phyloP scores from a whole-genome alignment of 768 basidiomycete species.

The Pisolithus tinctorius region DNA sequence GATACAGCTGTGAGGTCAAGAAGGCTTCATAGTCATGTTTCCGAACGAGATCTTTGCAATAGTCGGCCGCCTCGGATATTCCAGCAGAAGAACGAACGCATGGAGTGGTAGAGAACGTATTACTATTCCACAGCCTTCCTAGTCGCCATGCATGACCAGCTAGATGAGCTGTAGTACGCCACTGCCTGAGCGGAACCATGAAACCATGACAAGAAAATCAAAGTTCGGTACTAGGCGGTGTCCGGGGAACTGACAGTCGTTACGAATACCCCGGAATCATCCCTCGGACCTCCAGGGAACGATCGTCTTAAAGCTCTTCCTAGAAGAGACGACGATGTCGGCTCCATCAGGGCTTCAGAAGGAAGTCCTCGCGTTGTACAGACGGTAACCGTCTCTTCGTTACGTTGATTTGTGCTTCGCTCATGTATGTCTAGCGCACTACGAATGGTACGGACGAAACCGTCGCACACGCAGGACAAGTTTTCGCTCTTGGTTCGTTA shows the following conservation, averaged over 20 bases:
- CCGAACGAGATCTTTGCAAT: slow-evolving; percentile 66
- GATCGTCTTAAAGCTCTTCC: no score
- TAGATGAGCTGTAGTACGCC: slow-evolving; percentile 4
- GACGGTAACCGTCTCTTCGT: slow-evolving; percentile 34
- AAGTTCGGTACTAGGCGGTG: neutral
- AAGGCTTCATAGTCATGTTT: slow-evolving; percentile 82
- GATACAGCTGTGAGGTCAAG: slow-evolving; percentile 64
- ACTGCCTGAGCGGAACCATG: neutral
- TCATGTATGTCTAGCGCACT: slow-evolving; percentile 43
- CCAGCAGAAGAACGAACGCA: slow-evolving; percentile 11
- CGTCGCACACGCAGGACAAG: slow-evolving; percentile 48
- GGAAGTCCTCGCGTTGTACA: slow-evolving; percentile 47
- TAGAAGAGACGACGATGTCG: slow-evolving; percentile 28
- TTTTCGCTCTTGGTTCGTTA: slow-evolving; percentile 66
- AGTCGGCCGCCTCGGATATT: slow-evolving; percentile 40
- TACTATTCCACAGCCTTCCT: slow-evolving; percentile 1
- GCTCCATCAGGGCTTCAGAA: slow-evolving; percentile 44
- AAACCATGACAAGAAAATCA: no score
- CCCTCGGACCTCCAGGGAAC: no score
- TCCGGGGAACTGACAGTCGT: neutral
- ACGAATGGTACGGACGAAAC: slow-evolving; percentile 68
- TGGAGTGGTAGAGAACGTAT: slow-evolving; percentile 9
- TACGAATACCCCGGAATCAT: neutral
- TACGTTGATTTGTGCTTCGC: neutral
- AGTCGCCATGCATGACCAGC: slow-evolving; percentile 8